Conservation (phyloP, 257 asterid species). For the Solanum okadae region DNA sequence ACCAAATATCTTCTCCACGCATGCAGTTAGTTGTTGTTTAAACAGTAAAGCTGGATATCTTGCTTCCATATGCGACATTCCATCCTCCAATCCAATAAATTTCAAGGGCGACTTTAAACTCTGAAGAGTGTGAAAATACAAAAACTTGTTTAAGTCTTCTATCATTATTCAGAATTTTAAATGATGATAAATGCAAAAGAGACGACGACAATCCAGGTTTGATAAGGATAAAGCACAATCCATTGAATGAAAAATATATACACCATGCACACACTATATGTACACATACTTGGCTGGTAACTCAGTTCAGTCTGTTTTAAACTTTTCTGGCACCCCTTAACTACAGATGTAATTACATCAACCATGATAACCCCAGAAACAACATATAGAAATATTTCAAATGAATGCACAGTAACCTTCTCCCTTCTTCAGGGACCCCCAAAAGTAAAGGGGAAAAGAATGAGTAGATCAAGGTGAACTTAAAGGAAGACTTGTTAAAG, state of each 20-base stretch:
- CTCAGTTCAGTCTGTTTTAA: not conserved
- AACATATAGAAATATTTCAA: not conserved
- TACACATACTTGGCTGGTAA: not conserved
- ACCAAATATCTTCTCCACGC: constrained; percentile 94
- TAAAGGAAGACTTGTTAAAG: not conserved
- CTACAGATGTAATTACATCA: not conserved
- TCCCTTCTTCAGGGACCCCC: not conserved
- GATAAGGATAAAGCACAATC: not conserved
- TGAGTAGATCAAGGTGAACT: not conserved
- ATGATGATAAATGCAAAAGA: not conserved
- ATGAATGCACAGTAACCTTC: not conserved
- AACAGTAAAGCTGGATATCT: constrained; percentile 84
- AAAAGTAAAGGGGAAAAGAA: not conserved
- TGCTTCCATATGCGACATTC: constrained; percentile 82
- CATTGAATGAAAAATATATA: not conserved
- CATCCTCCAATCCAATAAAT: constrained; percentile 67
- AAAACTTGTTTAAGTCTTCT: not conserved
- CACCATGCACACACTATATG: not conserved
- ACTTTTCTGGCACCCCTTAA: not conserved
- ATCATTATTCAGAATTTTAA: not conserved
- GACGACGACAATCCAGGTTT: not conserved
- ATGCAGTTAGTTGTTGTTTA: constrained; percentile 93
- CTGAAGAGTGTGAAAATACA: constrained; percentile 25
- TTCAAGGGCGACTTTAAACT: constrained; percentile 60
- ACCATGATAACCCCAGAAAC: not conserved